Conservation (phyloP, 2,329 filamentous ascomycete genomes). For the Pseudogymnoascus sp. region DNA sequence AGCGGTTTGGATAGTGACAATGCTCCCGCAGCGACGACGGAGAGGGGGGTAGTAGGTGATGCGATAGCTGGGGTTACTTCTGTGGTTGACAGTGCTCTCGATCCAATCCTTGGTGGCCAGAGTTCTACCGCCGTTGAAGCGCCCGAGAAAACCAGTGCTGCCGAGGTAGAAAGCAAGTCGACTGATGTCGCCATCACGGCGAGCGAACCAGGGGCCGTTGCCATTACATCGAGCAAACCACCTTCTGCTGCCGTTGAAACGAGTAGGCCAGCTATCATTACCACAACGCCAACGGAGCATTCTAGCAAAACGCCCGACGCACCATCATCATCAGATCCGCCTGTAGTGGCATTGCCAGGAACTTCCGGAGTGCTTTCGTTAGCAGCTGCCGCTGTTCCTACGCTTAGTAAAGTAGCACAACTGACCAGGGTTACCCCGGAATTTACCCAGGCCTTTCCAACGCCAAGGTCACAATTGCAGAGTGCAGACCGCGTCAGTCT, state of each 20-base stretch:
- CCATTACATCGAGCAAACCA: neutral
- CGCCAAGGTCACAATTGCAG: slow-evolving; percentile 1
- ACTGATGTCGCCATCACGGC: neutral
- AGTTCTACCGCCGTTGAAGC: neutral
- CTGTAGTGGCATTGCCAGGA: neutral
- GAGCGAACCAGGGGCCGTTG: neutral
- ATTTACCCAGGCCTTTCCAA: neutral
- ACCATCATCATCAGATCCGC: neutral
- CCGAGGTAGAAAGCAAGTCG: neutral
- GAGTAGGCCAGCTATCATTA: neutral
- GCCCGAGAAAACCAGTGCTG: neutral
- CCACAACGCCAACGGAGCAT: neutral
- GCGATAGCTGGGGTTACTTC: neutral
- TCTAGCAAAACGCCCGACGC: neutral
- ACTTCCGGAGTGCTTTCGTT: neutral
- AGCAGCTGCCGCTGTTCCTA: neutral
- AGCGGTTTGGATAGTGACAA: neutral
- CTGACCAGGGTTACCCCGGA: neutral
- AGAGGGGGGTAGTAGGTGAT: neutral
- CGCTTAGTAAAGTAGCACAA: neutral
- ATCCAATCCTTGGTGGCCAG: neutral
- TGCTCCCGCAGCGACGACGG: neutral
- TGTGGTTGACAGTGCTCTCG: neutral
- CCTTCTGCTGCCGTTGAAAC: neutral
- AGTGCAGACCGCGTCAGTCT: neutral